Evolutionary conservation across 2,329 filamentous ascomycete species (phyloP).

Genomic region (Botryosphaeria agaves): DNA sequence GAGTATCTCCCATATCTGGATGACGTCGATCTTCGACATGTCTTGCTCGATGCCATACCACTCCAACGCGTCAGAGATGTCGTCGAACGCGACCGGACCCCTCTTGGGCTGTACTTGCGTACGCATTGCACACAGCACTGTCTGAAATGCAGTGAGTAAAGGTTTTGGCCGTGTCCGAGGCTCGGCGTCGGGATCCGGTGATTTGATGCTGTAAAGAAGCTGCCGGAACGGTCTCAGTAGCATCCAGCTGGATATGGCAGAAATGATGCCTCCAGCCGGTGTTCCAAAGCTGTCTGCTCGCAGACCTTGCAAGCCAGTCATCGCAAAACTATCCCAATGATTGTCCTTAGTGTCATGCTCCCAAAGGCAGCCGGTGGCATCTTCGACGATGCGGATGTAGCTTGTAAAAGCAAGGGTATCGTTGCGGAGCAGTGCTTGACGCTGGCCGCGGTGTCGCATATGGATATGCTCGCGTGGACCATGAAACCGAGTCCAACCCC

Average conservation of each 20-base stretch:
- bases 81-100: conserved; percentile 15
- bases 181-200: conserved; percentile 27
- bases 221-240: conserved; percentile 41
- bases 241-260: conserved; percentile 39
- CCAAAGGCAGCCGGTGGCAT: conserved; percentile 43
- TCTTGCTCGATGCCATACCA: conserved; percentile 21
- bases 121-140: conserved; percentile 32
- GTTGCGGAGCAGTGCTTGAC: conserved; percentile 39
- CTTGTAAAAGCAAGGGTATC: conserved; percentile 45
- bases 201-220: conserved; percentile 32
- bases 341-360: conserved; percentile 38
- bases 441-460: conserved; percentile 36
- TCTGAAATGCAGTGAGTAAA: conserved; percentile 32
- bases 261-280: conserved; percentile 26
- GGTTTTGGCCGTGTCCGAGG: conserved; percentile 31
- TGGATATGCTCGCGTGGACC: conserved; percentile 41
- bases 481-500: conserved; percentile 46
- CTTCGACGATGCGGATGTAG: conserved; percentile 42
- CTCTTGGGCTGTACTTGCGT: conserved; percentile 18
- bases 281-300: conserved; percentile 4
- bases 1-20: conserved; percentile 37
- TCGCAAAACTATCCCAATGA: conserved; percentile 37
- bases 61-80: conserved; percentile 18
- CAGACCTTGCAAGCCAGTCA: conserved; percentile 38
- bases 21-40: conserved; percentile 29